Percentiles rank a stretch among this genome's conserved stretches.
Conservation (phyloP, 257 asterid species). For the Dorcoceras hygrometricum region DNA sequence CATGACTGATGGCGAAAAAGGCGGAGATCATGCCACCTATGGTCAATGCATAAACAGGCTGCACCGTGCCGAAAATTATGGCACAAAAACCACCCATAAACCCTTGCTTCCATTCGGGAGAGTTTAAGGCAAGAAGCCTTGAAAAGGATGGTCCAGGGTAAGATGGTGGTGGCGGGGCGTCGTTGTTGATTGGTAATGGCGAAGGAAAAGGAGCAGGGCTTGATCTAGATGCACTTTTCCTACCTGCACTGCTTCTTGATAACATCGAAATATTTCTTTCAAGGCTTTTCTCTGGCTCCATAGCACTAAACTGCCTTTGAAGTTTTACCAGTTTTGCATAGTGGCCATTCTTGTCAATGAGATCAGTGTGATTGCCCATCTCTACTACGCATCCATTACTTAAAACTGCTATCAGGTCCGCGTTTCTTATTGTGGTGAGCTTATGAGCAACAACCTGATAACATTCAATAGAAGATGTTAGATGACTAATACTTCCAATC, state of each 20-base stretch:
- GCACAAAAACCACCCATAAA: conserved; percentile 63
- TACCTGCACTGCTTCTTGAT: conserved; percentile 50
- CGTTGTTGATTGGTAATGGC: conserved; percentile 30
- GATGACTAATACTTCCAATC: background rate
- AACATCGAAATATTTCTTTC: conserved; percentile 39
- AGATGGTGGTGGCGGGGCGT: conserved; percentile 20
- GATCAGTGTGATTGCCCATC: conserved; percentile 63
- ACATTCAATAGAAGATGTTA: background rate
- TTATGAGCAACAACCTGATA: conserved; percentile 87
- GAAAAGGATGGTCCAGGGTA: conserved; percentile 52
- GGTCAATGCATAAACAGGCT: conserved; percentile 73
- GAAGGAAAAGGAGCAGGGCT: conserved; percentile 57
- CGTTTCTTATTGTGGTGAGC: conserved; percentile 74
- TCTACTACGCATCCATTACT: conserved; percentile 53
- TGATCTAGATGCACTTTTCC: conserved; percentile 48
- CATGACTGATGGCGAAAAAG: conserved; percentile 51
- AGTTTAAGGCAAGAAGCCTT: conserved; percentile 50
- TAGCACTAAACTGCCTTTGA: conserved; percentile 57
- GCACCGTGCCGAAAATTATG: conserved; percentile 61
- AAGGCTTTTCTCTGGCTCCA: conserved; percentile 46
- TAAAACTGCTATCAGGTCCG: conserved; percentile 68
- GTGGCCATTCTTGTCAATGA: conserved; percentile 54
- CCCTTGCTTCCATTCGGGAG: conserved; percentile 78
- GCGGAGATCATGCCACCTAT: conserved; percentile 83
- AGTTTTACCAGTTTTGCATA: conserved; percentile 60